Conservation (phyloP, 1,139 yeast genomes). For the Hansenula anomala region DNA sequence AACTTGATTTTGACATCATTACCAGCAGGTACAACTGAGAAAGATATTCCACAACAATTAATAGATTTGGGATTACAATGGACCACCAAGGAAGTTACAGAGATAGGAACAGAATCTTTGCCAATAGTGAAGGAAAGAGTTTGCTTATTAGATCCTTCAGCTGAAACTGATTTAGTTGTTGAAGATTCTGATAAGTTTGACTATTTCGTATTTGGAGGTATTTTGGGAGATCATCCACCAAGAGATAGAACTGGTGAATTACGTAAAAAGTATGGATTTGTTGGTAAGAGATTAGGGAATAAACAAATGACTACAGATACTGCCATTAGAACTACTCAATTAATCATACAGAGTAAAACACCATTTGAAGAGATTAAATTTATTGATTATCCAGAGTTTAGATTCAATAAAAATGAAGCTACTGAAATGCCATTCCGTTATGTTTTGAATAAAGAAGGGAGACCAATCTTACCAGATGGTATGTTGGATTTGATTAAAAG, state of each 20-base stretch:
- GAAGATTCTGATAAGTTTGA: constrained; percentile 63
- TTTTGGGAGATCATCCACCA: constrained; percentile 94
- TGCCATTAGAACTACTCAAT: constrained; percentile 86
- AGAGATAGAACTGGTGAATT: constrained; percentile 91
- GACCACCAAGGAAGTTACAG: constrained; percentile 71
- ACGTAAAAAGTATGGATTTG: constrained; percentile 71
- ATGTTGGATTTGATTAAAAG: constrained; percentile 82
- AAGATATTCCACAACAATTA: constrained; percentile 62
- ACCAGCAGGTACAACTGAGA: constrained; percentile 54
- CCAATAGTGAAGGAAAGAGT: constrained; percentile 43
- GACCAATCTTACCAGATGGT: constrained; percentile 86
- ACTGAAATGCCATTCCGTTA: constrained; percentile 98
- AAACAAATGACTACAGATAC: constrained; percentile 98
- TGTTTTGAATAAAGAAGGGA: constrained; percentile 54
- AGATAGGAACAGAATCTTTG: constrained; percentile 29
- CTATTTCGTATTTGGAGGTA: constrained; percentile 93
- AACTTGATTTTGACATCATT: constrained; percentile 77
- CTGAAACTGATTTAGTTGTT: constrained; percentile 67
- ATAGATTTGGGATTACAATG: constrained; percentile 66
- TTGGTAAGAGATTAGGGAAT: constrained; percentile 79
- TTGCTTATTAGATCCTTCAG: constrained; percentile 87
- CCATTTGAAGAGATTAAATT: constrained; percentile 69
- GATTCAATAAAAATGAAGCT: constrained; percentile 82
- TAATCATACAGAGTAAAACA: constrained; percentile 54
- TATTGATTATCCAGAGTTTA: constrained; percentile 90